Base-by-base conservation (phyloP, 345 rosid genomes). In the Boechera retrofracta region DNA sequence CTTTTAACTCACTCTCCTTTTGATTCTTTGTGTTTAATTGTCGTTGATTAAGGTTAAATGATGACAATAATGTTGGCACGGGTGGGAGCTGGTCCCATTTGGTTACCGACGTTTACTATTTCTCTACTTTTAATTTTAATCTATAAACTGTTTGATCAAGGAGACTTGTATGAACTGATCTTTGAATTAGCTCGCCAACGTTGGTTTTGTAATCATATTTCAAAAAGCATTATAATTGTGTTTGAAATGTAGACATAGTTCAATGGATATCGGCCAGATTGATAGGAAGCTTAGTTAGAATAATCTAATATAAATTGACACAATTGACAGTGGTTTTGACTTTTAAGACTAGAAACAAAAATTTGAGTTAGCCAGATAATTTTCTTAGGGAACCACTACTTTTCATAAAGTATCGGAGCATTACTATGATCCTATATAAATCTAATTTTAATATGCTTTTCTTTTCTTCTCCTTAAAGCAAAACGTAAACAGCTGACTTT, bases 31-130 rank as follows among this genome's bases (percentile, higher is more conserved):
- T 64, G 64, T 52, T 31, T 54, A 77, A 70, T 48, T 71, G 45
- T 77, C 60, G 76, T 77, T 77, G 71, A 64, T 71, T 77, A 56
- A 57, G 67, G 65, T 35, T 54, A 42, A 69, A 70, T 64, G 18
- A 77, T 69, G 65, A 63, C 51, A 45, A 54, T 54, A 7, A 71
- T 71, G 76, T 47, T 47, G 73, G 15, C 76, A 77, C 80, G 80
- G 59, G 52, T 64, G 76, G 44, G 61, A 64, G 44, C 9, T 55
- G 80, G 71, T 6, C 80, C 75, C 76, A 77, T 71, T 11, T 71
- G 24, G 57, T 71, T 36, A 71, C 80, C 80, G 80, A 77, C 80
- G 80, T 70, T 70, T 77, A 63, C 76, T 71, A 56, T 77, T 64
- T 10, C 62, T 49, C 54, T 5, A 61, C 64, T 53, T 69, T 41